Conservation (phyloP, 495 filamentous ascomycete genomes). For the Parachaetomium inaequale region DNA sequence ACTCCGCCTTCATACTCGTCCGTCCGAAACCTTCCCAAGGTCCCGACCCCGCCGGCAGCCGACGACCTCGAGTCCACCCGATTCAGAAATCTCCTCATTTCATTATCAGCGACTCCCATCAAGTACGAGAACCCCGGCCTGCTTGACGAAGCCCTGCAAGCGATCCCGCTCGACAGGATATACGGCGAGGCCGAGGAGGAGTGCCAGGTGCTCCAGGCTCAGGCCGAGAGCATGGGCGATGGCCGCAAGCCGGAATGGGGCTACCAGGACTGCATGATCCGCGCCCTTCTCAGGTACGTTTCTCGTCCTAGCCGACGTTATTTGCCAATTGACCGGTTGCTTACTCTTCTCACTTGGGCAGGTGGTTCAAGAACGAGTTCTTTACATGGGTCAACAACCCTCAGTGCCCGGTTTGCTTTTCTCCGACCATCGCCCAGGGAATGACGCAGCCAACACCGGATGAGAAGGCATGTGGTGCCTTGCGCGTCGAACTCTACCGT, state of each 20-base stretch:
- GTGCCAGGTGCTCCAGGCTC: slow-evolving; percentile 75
- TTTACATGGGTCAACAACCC: slow-evolving; percentile 98
- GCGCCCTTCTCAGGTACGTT: slow-evolving; percentile 73
- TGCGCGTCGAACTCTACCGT: slow-evolving; percentile 82
- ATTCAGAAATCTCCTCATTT: slow-evolving; percentile 78
- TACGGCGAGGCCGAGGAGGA: slow-evolving; percentile 95
- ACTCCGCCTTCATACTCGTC: slow-evolving; percentile 63
- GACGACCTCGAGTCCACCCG: slow-evolving; percentile 69
- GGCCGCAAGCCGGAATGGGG: slow-evolving; percentile 86
- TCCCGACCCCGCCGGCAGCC: slow-evolving; percentile 67
- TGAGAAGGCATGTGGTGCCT: slow-evolving; percentile 80
- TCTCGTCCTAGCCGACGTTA: neutral
- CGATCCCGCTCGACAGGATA: slow-evolving; percentile 85
- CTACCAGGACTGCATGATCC: slow-evolving; percentile 95
- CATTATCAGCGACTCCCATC: slow-evolving; percentile 76
- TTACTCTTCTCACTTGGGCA: slow-evolving; percentile 37
- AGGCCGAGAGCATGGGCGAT: slow-evolving; percentile 78
- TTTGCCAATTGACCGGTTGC: slow-evolving; percentile 11
- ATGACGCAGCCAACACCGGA: slow-evolving; percentile 82
- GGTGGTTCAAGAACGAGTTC: slow-evolving; percentile 94
- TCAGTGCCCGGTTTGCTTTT: slow-evolving; percentile 71
- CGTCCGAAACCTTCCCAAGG: slow-evolving; percentile 69
- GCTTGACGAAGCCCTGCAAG: slow-evolving; percentile 83
- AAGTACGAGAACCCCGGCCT: slow-evolving; percentile 97
- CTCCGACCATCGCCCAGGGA: slow-evolving; percentile 77